phyloP scores from a whole-genome alignment of 2,329 filamentous ascomycete species.

The Fusarium dimerum region DNA sequence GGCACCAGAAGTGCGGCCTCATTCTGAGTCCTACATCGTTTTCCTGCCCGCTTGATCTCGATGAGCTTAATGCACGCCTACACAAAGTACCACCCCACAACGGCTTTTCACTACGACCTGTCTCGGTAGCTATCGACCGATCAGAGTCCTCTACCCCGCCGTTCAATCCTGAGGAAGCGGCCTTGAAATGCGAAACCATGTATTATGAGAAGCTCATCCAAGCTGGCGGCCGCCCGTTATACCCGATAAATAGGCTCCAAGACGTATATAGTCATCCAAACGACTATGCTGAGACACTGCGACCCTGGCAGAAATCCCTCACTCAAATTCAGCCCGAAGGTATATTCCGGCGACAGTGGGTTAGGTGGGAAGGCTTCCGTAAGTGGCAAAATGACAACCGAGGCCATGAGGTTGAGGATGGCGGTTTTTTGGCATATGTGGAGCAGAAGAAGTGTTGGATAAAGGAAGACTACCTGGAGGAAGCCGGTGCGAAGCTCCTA shows the following conservation, averaged over 20 bases:
- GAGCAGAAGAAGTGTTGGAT: neutral
- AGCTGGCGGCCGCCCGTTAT: slow-evolving; percentile 34
- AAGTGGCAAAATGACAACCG: slow-evolving; percentile 33
- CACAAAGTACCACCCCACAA: slow-evolving; percentile 2
- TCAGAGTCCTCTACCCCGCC: neutral
- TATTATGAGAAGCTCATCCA: slow-evolving; percentile 32
- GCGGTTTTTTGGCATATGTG: slow-evolving; percentile 6
- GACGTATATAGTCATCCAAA: slow-evolving; percentile 23
- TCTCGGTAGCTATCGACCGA: neutral
- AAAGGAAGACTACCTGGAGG: slow-evolving; percentile 4
- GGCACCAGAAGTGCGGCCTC: neutral
- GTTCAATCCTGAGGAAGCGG: neutral
- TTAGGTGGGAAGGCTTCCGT: slow-evolving; percentile 33
- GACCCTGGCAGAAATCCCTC: slow-evolving; percentile 22
- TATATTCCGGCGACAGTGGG: slow-evolving; percentile 27
- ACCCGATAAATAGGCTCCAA: slow-evolving; percentile 28
- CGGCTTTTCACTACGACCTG: neutral
- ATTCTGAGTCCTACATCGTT: slow-evolving; percentile 2
- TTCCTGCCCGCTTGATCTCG: slow-evolving; percentile 20
- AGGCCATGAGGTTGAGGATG: slow-evolving; percentile 18
- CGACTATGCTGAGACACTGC: slow-evolving; percentile 28
- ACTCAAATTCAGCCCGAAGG: neutral
- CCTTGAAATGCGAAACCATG: slow-evolving; percentile 14
- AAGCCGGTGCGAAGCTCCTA: neutral
- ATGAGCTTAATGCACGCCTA: slow-evolving; percentile 19